phyloP scores from a whole-genome alignment of 495 filamentous ascomycete species.

The Eremomyces bilateralis region DNA sequence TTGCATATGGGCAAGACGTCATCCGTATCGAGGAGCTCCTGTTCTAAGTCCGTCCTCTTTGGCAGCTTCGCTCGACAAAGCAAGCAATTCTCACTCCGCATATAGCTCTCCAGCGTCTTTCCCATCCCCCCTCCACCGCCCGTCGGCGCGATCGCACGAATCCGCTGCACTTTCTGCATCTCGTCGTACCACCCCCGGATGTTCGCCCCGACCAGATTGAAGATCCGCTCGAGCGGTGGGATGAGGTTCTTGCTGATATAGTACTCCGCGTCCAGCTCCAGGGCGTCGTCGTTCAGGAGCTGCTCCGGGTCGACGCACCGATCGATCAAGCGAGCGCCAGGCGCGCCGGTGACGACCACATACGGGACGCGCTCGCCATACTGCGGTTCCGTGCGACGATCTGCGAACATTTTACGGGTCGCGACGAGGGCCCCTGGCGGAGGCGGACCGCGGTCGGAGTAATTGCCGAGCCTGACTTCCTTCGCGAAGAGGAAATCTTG shows the following conservation, averaged over 20 bases:
- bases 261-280: constrained; percentile 87
- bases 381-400: constrained; percentile 73
- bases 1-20: constrained; percentile 53
- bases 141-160: constrained; percentile 30
- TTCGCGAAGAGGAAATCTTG: constrained; percentile 91
- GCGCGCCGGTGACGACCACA: constrained; percentile 72
- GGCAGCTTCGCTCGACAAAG: constrained; percentile 47
- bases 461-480: constrained; percentile 79
- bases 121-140: constrained; percentile 16
- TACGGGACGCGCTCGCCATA: constrained; percentile 92
- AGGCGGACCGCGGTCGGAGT: constrained; percentile 55
- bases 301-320: constrained; percentile 74
- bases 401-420: constrained; percentile 62
- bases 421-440: constrained; percentile 80
- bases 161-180: constrained; percentile 75
- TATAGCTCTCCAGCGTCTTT: constrained; percentile 70
- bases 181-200: constrained; percentile 85
- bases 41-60: constrained; percentile 1
- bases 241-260: constrained; percentile 93
- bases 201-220: constrained; percentile 89
- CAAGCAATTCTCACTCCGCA: constrained; percentile 57
- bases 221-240: constrained; percentile 85
- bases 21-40: constrained; percentile 8
- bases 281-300: constrained; percentile 49
- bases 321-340: constrained; percentile 68